phyloP scores from a whole-genome alignment of 352 stramenopile species.

The Thraustochytrium striatum region DNA sequence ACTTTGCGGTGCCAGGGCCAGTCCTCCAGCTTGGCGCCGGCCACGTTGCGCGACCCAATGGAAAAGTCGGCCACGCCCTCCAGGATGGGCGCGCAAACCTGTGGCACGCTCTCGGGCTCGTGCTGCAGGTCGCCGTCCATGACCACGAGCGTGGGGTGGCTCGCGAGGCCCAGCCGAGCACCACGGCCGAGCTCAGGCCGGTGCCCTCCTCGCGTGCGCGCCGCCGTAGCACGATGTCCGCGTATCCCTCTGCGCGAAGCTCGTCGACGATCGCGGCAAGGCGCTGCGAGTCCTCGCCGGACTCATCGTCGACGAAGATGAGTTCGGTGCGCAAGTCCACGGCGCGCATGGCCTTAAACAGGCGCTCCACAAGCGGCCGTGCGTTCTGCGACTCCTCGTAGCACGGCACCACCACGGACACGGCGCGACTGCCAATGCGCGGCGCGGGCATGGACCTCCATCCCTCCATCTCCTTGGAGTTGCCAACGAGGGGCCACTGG shows the following conservation, averaged over 20 bases:
- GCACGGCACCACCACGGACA: neutral
- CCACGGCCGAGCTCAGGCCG: neutral
- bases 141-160: neutral
- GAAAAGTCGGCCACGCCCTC: conserved; percentile 52
- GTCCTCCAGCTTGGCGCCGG: conserved; percentile 51
- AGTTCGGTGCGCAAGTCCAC: neutral
- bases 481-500: too few relatives aligned
- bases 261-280: neutral
- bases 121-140: conserved; percentile 58
- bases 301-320: neutral
- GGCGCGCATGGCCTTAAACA: neutral
- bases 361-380: neutral
- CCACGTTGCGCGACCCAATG: conserved; percentile 54
- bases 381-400: neutral
- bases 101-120: conserved; percentile 54
- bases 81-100: conserved; percentile 51
- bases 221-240: neutral
- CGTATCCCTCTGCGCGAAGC: too few relatives aligned
- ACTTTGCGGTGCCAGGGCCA: conserved; percentile 51
- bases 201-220: neutral
- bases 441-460: neutral
- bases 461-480: neutral
- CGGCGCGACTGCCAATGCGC: neutral
- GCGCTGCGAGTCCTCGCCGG: neutral
- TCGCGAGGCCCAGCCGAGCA: neutral